Evolutionary conservation across 495 filamentous ascomycete species (phyloP), one percentile per base, ranked within the genome.

Genomic region (Copromyces sp.): DNA sequence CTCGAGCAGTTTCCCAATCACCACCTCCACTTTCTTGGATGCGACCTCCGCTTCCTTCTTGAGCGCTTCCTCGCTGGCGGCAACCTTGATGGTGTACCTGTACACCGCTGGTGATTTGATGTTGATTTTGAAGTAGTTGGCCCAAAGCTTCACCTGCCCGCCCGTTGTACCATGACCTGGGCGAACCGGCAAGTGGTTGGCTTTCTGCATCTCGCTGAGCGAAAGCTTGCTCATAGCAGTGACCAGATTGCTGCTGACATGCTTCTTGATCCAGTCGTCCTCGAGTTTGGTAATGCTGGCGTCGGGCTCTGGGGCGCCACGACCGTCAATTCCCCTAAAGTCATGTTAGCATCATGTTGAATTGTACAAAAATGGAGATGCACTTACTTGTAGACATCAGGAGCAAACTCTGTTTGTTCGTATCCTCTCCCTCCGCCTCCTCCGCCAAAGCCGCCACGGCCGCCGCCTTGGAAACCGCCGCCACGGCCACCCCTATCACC

Each of bases 61-160:
- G 5, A 82, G 73, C 70, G 81, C 77, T 71, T 85, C 82, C 59
- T 83, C 82, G 70, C 41, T 61, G 53, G 75, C 68, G 29, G 39
- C 71, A 9, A 80, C 79, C 11, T 78, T 74, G 5, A 85, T n/a
- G 6, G 70, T 71, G 65, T 86, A 86, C 53, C 76, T 80, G 68
- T 76, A 83, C 3, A 88, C 53, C 74, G 77, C 24, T 71, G 74
- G 72, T 11, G 73, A 59, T 75, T 82, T 74, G 73, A 84, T 38
- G 75, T 82, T 81, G 32, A 93, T 70, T 3, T 85, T 80, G 74
- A 92, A 87, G 72, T 90, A 91, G 78, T 93, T 93, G 42, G 90
- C 84, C 83, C 87, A 91, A 1, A 93, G 82, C 8, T 80, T 77
- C 4, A 90, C 81, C 20, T 78, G 69, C 8, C 40, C 78, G 20